Conservation (phyloP, 257 asterid species). For the Primulina eburnea region DNA sequence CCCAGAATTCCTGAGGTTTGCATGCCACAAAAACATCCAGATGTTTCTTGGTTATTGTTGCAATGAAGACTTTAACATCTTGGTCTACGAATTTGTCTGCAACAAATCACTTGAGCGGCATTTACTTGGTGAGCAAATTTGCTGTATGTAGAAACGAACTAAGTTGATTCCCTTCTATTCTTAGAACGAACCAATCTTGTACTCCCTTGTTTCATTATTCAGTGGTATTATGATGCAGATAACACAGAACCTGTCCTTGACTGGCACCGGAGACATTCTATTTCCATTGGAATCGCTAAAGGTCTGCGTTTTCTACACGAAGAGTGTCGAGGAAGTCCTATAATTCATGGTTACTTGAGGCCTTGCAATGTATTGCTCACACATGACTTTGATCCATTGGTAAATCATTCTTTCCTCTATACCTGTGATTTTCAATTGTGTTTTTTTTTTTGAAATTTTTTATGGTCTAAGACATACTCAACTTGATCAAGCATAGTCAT, state of each 20-base stretch:
- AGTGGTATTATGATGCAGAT: conserved; percentile 33
- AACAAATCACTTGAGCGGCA: conserved; percentile 70
- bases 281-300: conserved; percentile 78
- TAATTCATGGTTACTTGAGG: conserved; percentile 53
- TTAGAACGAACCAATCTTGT: background rate
- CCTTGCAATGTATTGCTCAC: conserved; percentile 66
- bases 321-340: conserved; percentile 72
- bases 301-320: conserved; percentile 70
- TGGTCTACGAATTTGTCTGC: conserved; percentile 62
- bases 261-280: conserved; percentile 62
- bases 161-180: background rate
- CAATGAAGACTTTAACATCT: conserved; percentile 44
- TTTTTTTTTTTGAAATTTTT: background rate
- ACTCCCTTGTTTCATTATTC: background rate
- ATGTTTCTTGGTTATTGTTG: conserved; percentile 66
- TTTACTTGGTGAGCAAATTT: conserved; percentile 50
- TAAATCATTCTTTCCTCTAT: conserved; percentile 22
- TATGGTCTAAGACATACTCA: background rate
- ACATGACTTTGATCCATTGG: conserved; percentile 61
- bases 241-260: conserved; percentile 38
- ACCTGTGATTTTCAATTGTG: background rate
- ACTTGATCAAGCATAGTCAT: background rate
- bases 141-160: background rate
- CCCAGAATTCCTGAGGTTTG: conserved; percentile 48
- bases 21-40: conserved; percentile 57